Base-by-base conservation (phyloP, 2,329 filamentous ascomycete species). In the Monilinia aucupariae region DNA sequence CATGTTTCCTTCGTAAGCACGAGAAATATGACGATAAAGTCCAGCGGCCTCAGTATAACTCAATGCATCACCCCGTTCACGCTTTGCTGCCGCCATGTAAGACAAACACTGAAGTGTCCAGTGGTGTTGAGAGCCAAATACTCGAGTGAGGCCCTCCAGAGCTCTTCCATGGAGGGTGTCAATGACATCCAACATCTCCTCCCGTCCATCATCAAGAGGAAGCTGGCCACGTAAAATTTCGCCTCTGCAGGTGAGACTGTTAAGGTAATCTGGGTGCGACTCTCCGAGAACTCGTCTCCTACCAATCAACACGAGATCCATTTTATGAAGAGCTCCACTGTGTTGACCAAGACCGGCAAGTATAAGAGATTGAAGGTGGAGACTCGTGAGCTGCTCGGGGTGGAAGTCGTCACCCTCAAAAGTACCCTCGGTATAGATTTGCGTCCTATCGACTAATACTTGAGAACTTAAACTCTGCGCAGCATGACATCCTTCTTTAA, bases 191-290 rank as follows among this genome's bases (percentile, higher is more conserved):
- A 70, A 63, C 10, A 55, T 63, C 52, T 68, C 63, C n/a, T 47
- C 49, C 20, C 62, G 64, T 17, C 67, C 65, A 13, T 68, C 53
- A 25, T 61, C 51, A 27, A 54, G 51, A 13, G 67, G 66, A 1
- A 69, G 68, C 41, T 70, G 68, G 1, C 53, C 61, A 7, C 69
- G 65, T 64, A 70, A 56, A 17, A 71, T 70, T 37, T 70, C 68
- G n/a, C 66, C 69, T 64, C 69, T 69, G 64, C 66, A 69, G 5
- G 68, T 71, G 63, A 69, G 65, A 52, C 63, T 67, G 3, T 67
- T 48, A 10, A 67, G 67, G 3, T 67, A 62, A 25, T 71, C 68
- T 3, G 69, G 68, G 22, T 71, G 68, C 22, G 63, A 61, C 39
- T 64, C 64, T 15, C 69, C 68, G 4, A 71, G 63, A 12, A 69